phyloP scores from a whole-genome alignment of 805 yeast species.

The Candida palmyrensis region DNA sequence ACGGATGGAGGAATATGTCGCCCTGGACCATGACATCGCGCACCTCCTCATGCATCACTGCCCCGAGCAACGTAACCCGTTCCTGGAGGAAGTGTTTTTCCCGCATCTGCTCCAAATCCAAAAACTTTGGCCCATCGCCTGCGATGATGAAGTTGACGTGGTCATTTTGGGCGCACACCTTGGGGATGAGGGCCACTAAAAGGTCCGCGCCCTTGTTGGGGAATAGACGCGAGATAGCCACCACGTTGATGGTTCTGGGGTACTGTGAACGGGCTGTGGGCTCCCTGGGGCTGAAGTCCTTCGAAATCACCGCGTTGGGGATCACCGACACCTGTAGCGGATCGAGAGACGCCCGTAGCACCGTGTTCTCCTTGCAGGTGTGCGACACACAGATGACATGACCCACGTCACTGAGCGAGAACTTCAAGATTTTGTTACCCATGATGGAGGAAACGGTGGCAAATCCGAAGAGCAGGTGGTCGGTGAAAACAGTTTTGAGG shows the following conservation, averaged over 20 bases:
- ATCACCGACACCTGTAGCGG: constrained; percentile 81
- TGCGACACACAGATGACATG: constrained; percentile 96
- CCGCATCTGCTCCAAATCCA: constrained; percentile 93
- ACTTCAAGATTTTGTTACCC: constrained; percentile 81
- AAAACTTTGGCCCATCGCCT: constrained; percentile 94
- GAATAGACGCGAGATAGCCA: constrained; percentile 84
- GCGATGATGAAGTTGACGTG: constrained; percentile 81
- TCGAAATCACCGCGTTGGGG: constrained; percentile 90
- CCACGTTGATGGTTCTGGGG: constrained; percentile 58
- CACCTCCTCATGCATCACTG: constrained; percentile 88
- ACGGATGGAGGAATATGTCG: constrained; percentile 88
- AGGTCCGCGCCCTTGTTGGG: constrained; percentile 97
- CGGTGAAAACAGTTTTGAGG: constrained; percentile 84
- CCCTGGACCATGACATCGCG: constrained; percentile 91
- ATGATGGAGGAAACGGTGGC: constrained; percentile 77
- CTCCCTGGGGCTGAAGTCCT: constrained; percentile 59
- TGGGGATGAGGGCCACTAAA: constrained; percentile 77
- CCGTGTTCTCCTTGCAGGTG: constrained; percentile 94
- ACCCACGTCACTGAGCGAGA: constrained; percentile 80
- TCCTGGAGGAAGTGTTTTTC: constrained; percentile 84
- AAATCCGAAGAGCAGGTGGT: constrained; percentile 93
- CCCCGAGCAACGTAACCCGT: constrained; percentile 78
- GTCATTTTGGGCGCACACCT: constrained; percentile 59
- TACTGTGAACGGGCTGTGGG: too few relatives aligned
- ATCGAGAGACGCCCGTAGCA: constrained; percentile 75